Conservation (phyloP, 2,329 filamentous ascomycete genomes). For the Blastomyces parvus region DNA sequence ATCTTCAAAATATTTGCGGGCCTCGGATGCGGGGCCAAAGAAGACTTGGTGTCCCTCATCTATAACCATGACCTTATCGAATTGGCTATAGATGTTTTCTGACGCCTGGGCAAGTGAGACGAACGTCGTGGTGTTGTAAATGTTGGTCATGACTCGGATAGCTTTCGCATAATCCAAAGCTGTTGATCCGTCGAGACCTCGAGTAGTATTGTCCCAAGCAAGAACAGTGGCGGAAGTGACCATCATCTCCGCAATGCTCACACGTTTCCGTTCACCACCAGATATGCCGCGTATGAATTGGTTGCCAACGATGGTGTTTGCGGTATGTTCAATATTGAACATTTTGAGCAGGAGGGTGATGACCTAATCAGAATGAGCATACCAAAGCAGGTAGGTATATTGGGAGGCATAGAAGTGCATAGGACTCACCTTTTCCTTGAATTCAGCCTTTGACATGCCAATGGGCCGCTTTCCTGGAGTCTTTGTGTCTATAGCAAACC, state of each 20-base stretch:
- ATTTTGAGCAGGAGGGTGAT: conserved; percentile 69
- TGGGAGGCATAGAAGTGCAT: neutral
- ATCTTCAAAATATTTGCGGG: conserved; percentile 63
- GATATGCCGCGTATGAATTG: conserved; percentile 70
- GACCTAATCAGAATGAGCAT: conserved; percentile 40
- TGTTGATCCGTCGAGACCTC: conserved; percentile 59
- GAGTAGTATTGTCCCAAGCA: conserved; percentile 67
- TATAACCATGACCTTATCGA: conserved; percentile 78
- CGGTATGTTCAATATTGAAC: conserved; percentile 89
- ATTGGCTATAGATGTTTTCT: conserved; percentile 67
- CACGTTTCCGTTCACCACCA: conserved; percentile 69
- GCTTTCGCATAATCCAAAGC: conserved; percentile 60
- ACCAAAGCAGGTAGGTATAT: neutral
- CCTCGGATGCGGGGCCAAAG: conserved; percentile 59
- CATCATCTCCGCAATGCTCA: conserved; percentile 77
- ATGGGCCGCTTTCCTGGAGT: conserved; percentile 69
- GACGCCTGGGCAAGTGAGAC: conserved; percentile 80
- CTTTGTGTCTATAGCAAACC: conserved; percentile 76
- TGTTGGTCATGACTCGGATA: conserved; percentile 69
- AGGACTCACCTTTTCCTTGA: conserved; percentile 52
- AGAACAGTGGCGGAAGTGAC: conserved; percentile 61
- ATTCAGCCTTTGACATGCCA: conserved; percentile 61
- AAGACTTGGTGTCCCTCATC: conserved; percentile 67
- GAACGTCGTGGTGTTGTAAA: conserved; percentile 75
- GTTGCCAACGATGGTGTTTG: conserved; percentile 75